phyloP scores from a whole-genome alignment of 805 yeast genomes.

The Saccharomyces kudriavzevii region DNA sequence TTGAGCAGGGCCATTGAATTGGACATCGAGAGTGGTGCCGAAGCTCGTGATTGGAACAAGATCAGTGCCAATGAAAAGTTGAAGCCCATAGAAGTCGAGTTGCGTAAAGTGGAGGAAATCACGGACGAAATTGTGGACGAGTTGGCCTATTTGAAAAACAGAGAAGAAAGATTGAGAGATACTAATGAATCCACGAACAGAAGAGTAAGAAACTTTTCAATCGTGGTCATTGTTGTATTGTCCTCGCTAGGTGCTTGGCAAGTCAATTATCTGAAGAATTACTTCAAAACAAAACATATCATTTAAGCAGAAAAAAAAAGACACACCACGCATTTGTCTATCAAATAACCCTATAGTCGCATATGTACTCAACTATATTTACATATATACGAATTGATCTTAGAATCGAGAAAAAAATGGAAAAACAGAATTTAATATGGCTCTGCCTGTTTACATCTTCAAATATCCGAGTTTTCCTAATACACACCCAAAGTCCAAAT shows the following conservation, averaged over 20 bases:
- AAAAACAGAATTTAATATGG: not conserved
- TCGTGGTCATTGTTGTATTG: conserved; percentile 59
- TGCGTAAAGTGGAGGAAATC: conserved; percentile 79
- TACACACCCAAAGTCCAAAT: conserved; percentile 40
- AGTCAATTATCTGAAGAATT: conserved; percentile 81
- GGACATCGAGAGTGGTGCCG: conserved; percentile 91
- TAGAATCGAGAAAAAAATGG: not conserved
- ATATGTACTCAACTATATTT: not conserved
- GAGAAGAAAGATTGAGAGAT: conserved; percentile 91
- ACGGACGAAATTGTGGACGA: conserved; percentile 75
- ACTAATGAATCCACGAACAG: conserved; percentile 94
- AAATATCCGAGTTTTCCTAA: conserved; percentile 43
- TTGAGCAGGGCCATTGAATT: conserved; percentile 69
- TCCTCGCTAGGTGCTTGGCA: conserved; percentile 87
- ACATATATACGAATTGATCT: not conserved
- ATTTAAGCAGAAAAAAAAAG: conserved; percentile 31
- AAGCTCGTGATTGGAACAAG: conserved; percentile 97
- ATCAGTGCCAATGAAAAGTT: conserved; percentile 87
- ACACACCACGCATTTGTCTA: not conserved
- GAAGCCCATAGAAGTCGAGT: conserved; percentile 84
- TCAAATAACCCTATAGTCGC: not conserved
- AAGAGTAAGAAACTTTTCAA: conserved; percentile 82
- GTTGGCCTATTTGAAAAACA: conserved; percentile 70
- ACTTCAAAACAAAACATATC: conserved; percentile 81
- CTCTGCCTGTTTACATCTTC: conserved; percentile 11